These are phyloP conservation scores for Irpex sp. DNA, from an alignment of 1,284 basidiomycete species.

Conservation along the genomic window DNA sequence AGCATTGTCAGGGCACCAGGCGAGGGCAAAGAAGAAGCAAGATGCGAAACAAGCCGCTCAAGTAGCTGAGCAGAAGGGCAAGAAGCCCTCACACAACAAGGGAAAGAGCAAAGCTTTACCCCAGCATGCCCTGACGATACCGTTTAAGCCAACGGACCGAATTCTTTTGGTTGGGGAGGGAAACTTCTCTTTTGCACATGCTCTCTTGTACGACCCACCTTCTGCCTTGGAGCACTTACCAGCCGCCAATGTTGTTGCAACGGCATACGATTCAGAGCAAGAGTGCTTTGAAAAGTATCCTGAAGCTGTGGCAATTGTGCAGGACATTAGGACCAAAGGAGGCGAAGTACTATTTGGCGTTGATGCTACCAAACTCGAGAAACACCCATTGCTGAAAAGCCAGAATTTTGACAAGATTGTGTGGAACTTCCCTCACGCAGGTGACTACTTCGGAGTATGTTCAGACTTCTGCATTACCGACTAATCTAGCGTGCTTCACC, in stretches of 20 bases:
- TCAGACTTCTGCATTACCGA: neutral
- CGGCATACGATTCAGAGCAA: slow-evolving; percentile 81
- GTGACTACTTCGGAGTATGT: slow-evolving; percentile 33
- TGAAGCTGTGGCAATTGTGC: slow-evolving; percentile 66
- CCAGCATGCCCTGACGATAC: slow-evolving; percentile 49
- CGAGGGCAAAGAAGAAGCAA: slow-evolving; percentile 57
- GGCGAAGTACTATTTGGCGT: slow-evolving; percentile 79
- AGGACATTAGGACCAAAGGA: slow-evolving; percentile 52
- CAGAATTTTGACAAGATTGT: slow-evolving; percentile 77
- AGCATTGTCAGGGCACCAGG: slow-evolving; percentile 64
- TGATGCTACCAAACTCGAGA: slow-evolving; percentile 80
- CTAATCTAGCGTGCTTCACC: slow-evolving; percentile 10
- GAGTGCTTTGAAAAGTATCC: slow-evolving; percentile 85
- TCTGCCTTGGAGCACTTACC: slow-evolving; percentile 50
- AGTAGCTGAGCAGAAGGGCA: slow-evolving; percentile 43
- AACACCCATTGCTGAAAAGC: slow-evolving; percentile 49
- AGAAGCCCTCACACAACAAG: slow-evolving; percentile 27
- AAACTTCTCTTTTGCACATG: slow-evolving; percentile 90
- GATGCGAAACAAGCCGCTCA: slow-evolving; percentile 46
- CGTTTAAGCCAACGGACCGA: slow-evolving; percentile 72
- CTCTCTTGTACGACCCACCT: slow-evolving; percentile 62
- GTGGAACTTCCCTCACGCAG: slow-evolving; percentile 97
- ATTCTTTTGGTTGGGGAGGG: slow-evolving; percentile 94
- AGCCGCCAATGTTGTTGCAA: slow-evolving; percentile 75
- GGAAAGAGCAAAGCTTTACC: slow-evolving; percentile 25